These are phyloP conservation scores for Fusarium sacchari DNA, from an alignment of 2,329 filamentous ascomycete genomes.

Conservation along the genomic window DNA sequence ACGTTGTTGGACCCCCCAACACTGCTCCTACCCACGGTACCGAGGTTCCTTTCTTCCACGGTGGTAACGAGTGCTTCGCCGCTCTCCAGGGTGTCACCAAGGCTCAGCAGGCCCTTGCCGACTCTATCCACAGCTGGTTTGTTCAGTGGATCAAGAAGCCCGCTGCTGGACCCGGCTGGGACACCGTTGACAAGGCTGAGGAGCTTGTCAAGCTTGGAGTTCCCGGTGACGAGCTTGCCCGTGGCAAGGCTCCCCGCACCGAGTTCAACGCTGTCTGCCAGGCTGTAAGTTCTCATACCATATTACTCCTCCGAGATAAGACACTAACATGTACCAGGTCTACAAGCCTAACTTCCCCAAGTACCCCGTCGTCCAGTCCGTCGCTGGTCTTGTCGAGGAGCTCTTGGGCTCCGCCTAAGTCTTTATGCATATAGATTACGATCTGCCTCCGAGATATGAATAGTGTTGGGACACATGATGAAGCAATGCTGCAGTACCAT, in stretches of 20 bases:
- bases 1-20: constrained; percentile 47
- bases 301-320: too few relatives aligned
- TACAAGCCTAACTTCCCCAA: constrained; percentile 24
- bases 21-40: constrained; percentile 42
- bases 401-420: not conserved
- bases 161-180: constrained; percentile 54
- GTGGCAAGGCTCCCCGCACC: not conserved
- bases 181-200: constrained; percentile 37
- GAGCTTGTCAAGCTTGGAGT: constrained; percentile 36
- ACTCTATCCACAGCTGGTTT: constrained; percentile 55
- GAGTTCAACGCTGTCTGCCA: constrained; percentile 36
- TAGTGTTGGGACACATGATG: not conserved
- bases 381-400: not conserved
- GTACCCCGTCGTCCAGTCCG: constrained; percentile 27
- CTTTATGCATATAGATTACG: not conserved
- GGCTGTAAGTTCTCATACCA: constrained; percentile 6
- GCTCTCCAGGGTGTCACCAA: constrained; percentile 47
- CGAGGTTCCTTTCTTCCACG: constrained; percentile 57
- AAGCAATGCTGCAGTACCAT: constrained; percentile 1
- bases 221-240: constrained; percentile 34
- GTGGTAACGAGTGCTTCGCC: constrained; percentile 56
- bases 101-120: constrained; percentile 53
- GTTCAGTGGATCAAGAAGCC: constrained; percentile 58
- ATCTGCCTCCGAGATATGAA: constrained; percentile 20
- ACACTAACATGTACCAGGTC: not conserved